Percentiles rank a stretch among this genome's conserved stretches.
Evolutionary conservation across 305 asterid genomes (phyloP).

Genomic region (Plantago lanceolata): DNA sequence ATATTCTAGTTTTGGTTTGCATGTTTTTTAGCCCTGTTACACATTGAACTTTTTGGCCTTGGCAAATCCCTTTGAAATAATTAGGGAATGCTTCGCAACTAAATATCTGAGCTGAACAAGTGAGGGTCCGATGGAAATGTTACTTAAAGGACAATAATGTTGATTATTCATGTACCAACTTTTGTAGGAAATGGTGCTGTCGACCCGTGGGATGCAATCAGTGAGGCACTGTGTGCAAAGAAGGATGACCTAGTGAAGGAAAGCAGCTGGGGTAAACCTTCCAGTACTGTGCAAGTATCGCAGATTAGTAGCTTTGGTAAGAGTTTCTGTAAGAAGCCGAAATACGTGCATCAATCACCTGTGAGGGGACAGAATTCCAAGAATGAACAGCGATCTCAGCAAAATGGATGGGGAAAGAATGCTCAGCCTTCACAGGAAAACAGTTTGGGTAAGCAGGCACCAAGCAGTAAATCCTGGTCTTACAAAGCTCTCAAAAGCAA

Average conservation of each 20-base stretch:
- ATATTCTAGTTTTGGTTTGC: no score
- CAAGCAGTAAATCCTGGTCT: conserved; percentile 52
- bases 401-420: conserved; percentile 28
- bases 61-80: background rate
- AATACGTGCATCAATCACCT: conserved; percentile 23
- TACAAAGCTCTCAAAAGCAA: conserved; percentile 56
- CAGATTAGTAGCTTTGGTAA: conserved; percentile 6
- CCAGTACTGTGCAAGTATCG: conserved; percentile 25
- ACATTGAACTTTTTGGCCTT: background rate
- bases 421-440: conserved; percentile 41
- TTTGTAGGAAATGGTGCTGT: conserved; percentile 37
- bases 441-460: conserved; percentile 32
- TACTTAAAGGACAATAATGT: background rate
- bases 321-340: conserved; percentile 17
- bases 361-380: conserved; percentile 22
- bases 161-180: background rate
- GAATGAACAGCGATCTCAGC: conserved; percentile 31
- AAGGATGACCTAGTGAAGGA: conserved; percentile 51
- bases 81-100: background rate
- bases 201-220: conserved; percentile 65
- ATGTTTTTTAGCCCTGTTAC: conserved; percentile 1
- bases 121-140: background rate
- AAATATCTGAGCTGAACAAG: background rate
- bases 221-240: conserved; percentile 51
- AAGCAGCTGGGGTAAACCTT: conserved; percentile 42